These are phyloP conservation scores for Kitagawia praeruptora DNA, from an alignment of 129 eudicot species.

Conservation along the genomic window DNA sequence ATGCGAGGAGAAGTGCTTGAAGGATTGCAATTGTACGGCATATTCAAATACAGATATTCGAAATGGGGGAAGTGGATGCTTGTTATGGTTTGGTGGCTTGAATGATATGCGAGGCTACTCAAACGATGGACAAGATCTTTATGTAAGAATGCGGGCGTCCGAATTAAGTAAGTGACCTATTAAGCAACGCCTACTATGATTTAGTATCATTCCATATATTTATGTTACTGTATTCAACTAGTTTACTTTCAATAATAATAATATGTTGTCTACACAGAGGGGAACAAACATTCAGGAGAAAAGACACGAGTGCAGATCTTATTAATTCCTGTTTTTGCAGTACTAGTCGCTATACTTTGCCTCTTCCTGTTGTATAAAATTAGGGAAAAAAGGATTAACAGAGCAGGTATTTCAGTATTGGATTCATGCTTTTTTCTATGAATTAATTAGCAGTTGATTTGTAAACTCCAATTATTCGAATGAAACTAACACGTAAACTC, in stretches of 20 bases:
- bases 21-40: constrained; percentile 15
- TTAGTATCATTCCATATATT: not conserved
- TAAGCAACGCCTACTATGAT: not conserved
- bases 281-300: not conserved
- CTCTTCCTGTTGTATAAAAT: not conserved
- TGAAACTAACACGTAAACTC: too few species aligned
- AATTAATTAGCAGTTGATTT: not conserved
- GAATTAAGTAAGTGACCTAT: not conserved
- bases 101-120: not conserved
- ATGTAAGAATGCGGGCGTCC: not conserved
- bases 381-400: not conserved
- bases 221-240: not conserved
- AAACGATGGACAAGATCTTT: not conserved
- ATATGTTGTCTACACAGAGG: not conserved
- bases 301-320: not conserved
- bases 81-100: constrained; percentile 6
- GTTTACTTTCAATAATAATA: not conserved
- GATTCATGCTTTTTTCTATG: not conserved
- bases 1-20: constrained; percentile 11
- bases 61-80: constrained; percentile 10
- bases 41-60: constrained; percentile 4
- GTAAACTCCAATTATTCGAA: not conserved
- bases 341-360: constrained; percentile 6
- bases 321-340: not conserved
- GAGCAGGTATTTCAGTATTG: constrained; percentile 8